phyloP scores from a whole-genome alignment of 2,329 filamentous ascomycete species.

The Sordariomycetes sp. region DNA sequence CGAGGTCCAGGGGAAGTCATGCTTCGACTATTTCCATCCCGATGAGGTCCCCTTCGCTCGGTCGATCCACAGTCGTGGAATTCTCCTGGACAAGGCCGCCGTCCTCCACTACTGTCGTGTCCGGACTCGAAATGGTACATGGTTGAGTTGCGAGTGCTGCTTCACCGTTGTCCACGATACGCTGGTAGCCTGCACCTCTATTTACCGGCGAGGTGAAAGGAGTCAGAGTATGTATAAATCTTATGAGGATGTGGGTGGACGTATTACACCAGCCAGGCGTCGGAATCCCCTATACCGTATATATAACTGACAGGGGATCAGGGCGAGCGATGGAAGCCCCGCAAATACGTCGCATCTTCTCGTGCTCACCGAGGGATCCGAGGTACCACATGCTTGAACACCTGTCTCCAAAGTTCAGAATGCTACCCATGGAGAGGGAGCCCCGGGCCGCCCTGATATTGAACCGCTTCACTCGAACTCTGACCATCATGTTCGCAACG shows the following conservation, averaged over 20 bases:
- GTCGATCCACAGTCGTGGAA: constrained; percentile 56
- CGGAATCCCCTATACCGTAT: background rate
- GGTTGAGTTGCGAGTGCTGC: constrained; percentile 75
- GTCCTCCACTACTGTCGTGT: constrained; percentile 71
- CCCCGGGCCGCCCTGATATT: constrained; percentile 74
- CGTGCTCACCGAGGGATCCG: constrained; percentile 68
- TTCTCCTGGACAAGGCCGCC: constrained; percentile 72
- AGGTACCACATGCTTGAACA: constrained; percentile 85
- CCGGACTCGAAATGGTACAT: constrained; percentile 52
- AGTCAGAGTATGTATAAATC: constrained; percentile 57
- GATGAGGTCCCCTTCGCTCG: constrained; percentile 67
- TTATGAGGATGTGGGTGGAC: background rate
- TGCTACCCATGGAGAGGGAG: constrained; percentile 53
- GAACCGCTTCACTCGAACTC: constrained; percentile 71
- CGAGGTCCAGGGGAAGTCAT: constrained; percentile 63
- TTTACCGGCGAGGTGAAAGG: constrained; percentile 55
- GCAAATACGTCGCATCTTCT: constrained; percentile 65
- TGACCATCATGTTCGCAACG: constrained; percentile 80
- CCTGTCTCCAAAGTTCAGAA: constrained; percentile 66
- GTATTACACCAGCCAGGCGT: background rate
- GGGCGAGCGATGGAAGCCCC: constrained; percentile 68
- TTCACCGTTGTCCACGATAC: constrained; percentile 85
- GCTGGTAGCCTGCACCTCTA: constrained; percentile 69
- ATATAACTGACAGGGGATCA: constrained; percentile 17
- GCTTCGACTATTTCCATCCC: constrained; percentile 78